Evolutionary conservation across 257 asterid genomes (phyloP), one percentile per base, ranked within the genome.

Genomic region (Rhazya stricta): DNA sequence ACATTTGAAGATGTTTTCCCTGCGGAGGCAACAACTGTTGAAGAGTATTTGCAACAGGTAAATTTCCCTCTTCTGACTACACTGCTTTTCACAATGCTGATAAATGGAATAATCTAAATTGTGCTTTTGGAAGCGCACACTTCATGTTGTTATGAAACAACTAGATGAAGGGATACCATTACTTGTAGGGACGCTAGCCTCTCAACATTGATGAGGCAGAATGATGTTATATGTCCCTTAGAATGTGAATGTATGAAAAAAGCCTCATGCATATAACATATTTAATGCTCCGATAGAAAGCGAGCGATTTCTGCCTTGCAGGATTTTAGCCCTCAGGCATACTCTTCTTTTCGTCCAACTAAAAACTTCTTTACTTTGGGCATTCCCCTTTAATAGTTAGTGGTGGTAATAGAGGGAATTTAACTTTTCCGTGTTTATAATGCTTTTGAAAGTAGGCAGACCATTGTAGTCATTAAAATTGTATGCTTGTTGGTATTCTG

Each of bases 11-110:
- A 95, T 74, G 96, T 95, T 74, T 95, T 92, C 75, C 99, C 98
- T 25, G 93, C 98, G 13, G 99, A 95, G 84, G 99, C 98, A 77
- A 91, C 99, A 1, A 85, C 90, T 16, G 94, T 95, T 61, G 99
- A 95, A 82, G 99, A 95, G 81, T 95, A 92, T 88, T 84, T 95
- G 78, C 97, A 92, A 68, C 99, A 95, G 97, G 98, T 92, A 83
- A 60, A 77, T 42, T 77, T 62, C 73, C 69, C 23, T 71, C 72
- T 79, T 60, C n/a, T n/a, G 37, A 37, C 57, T 75, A 30, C 25
- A 19, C 27, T 54, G n/a, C 30, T 42, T 58, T 37, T 11, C 11
- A 23, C 16, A 45, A 13, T 53, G 13, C 16, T 42, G 67, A 16
- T 42, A 19, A 10, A 15, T 32, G 72, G 74, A 29, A 62, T 62